These are phyloP conservation scores for Escallonia rubra DNA, from an alignment of 129 eudicot species.

Conservation along the genomic window DNA sequence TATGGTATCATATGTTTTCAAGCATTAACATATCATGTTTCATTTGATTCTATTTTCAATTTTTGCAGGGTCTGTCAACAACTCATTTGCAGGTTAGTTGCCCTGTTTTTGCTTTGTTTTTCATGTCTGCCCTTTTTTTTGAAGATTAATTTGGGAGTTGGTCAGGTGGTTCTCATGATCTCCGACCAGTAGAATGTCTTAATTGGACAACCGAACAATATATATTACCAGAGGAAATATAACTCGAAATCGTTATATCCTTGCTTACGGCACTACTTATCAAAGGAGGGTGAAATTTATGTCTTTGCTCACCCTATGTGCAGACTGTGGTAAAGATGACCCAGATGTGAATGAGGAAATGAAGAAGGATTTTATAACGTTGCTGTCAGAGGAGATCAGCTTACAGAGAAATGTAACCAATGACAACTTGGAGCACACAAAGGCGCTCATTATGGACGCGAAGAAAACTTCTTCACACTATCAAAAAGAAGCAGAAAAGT, in stretches of 20 bases:
- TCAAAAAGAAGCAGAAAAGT: constrained; percentile 53
- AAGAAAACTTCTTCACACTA: constrained; percentile 39
- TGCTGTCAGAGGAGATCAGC: constrained; percentile 36
- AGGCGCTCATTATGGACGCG: constrained; percentile 26
- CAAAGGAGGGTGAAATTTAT: too few species aligned
- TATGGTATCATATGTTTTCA: neutral
- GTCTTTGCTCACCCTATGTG: neutral
- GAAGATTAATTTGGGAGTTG: neutral
- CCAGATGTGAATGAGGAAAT: constrained; percentile 40
- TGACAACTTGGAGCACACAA: constrained; percentile 33
- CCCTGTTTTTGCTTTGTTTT: neutral
- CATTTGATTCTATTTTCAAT: neutral
- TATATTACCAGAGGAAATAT: too few species aligned
- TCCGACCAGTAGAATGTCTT: neutral
- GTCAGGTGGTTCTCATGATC: neutral
- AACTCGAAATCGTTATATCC: too few species aligned
- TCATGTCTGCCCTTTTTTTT: neutral
- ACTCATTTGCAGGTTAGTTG: constrained; percentile 34
- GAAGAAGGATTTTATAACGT: constrained; percentile 36
- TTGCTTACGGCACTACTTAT: too few species aligned
- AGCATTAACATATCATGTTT: neutral
- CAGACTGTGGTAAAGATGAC: constrained; percentile 51
- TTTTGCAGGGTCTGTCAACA: constrained; percentile 25
- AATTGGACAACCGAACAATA: too few species aligned
- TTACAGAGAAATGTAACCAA: constrained; percentile 28